Evolutionary conservation across 2,329 filamentous ascomycete species (phyloP).

Genomic region (Penicillium occitanis): DNA sequence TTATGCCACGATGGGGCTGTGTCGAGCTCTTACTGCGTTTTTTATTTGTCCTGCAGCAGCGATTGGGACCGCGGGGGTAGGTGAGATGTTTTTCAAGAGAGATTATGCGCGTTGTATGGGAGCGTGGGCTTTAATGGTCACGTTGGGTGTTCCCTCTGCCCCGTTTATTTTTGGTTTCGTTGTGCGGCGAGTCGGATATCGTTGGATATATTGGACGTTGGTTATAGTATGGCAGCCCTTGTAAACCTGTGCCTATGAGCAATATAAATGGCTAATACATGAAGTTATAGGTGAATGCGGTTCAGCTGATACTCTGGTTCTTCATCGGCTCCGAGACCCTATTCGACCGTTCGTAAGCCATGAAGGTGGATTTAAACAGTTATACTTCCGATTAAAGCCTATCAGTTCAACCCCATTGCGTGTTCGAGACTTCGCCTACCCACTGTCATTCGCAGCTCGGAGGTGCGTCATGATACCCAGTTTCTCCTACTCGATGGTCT

Average conservation of each 20-base stretch:
- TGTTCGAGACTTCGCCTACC: not conserved
- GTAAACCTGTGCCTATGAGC: not conserved
- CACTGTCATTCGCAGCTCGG: not conserved
- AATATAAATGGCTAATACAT: not conserved
- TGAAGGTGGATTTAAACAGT: not conserved
- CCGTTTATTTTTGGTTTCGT: not conserved
- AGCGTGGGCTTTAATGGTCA: not conserved
- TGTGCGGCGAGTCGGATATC: not conserved
- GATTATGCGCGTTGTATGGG: not conserved
- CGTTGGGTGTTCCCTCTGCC: not conserved
- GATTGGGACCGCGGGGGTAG: not conserved
- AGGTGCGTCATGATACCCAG: not conserved
- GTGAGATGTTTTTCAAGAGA: not conserved
- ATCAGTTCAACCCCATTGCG: not conserved
- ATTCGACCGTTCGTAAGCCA: not conserved
- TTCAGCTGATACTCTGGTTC: not conserved
- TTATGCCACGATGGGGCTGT: not conserved
- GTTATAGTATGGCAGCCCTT: not conserved
- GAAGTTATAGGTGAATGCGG: not conserved
- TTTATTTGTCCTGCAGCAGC: not conserved
- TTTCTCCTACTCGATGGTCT: not conserved
- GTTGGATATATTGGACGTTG: not conserved
- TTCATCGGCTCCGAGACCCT: not conserved
- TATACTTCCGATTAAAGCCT: not conserved
- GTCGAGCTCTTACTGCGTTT: not conserved